These are phyloP conservation scores for Metarhizium guizhouense DNA, from an alignment of 2,329 filamentous ascomycete genomes.

Conservation along the genomic window DNA sequence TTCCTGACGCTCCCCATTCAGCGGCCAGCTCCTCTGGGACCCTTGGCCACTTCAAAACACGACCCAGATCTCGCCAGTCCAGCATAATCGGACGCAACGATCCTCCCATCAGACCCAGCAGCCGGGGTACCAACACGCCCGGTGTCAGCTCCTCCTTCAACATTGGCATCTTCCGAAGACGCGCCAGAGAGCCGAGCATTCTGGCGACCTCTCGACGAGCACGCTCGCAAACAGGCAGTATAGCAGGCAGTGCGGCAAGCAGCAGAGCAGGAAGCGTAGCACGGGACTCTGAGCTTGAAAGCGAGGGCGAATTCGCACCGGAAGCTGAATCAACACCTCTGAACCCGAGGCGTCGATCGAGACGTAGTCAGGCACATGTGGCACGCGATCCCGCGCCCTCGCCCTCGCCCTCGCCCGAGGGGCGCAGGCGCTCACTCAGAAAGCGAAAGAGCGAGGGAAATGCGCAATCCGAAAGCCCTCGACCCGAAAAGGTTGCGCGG, in stretches of 20 bases:
- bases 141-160: conserved; percentile 43
- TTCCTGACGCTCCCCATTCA: conserved; percentile 26
- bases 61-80: conserved; percentile 35
- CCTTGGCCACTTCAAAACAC: conserved; percentile 32
- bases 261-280: conserved; percentile 16
- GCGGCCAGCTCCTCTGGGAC: conserved; percentile 38
- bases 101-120: conserved; percentile 43
- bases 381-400: conserved; percentile 16
- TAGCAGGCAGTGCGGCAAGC: conserved; percentile 3
- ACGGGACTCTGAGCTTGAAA: conserved; percentile 24
- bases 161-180: conserved; percentile 48
- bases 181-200: conserved; percentile 53
- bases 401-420: conserved; percentile 12
- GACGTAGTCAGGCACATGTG: conserved; percentile 15
- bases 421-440: conserved; percentile 26
- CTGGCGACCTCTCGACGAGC: conserved; percentile 42
- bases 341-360: conserved; percentile 32
- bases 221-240: conserved; percentile 19
- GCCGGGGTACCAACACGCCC: conserved; percentile 37
- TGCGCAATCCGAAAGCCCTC: conserved; percentile 26
- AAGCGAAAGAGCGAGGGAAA: conserved; percentile 48
- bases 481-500: conserved; percentile 26
- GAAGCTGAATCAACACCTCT: conserved; percentile 63
- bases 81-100: conserved; percentile 43
- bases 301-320: conserved; percentile 45